Base-by-base conservation (phyloP, 305 asterid species). In the Fraxinus xanthoxyloides region DNA sequence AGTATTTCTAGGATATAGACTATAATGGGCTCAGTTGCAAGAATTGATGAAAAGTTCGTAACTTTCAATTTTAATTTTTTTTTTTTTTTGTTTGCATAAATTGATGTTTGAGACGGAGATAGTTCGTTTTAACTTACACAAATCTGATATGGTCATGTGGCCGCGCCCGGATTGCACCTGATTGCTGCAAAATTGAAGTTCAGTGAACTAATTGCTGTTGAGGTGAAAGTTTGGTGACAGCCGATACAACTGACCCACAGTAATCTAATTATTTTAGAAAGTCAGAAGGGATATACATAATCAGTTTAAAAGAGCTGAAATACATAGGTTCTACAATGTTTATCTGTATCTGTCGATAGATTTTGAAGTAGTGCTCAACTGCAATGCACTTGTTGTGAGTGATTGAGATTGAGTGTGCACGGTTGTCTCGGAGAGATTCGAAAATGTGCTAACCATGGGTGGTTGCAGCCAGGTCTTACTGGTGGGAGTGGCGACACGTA, bases 381-480 rank as follows among this genome's bases (percentile, higher is more conserved):
- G 7, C 13, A 63, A 3, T 63, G 17, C 28, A 24, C 34, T 24
- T 23, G n/a, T 24, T 63, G 72, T 63, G 34, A 24, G 72, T 10
- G 31, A 23, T 26, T 63, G 34, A 63, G 32, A 61, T 61, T 21
- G 31, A 19, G 7, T 3, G 72, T 23, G n/a, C 17, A 5, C 24
- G n/a, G 34, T 24, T 26, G 34, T 63, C 7, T 56, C 32, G 12
- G 80, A 72, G 65, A 30, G 72, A 75, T 31, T 65, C 75, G 73
- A 28, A 28, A 28, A 4, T 83, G 32, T 77, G 77, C 40, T 65
- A 77, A 88, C 74, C 8, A 78, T 79, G 77, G 36, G 21, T 81
- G 79, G 80, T 83, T 90, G 88, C 98, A 95, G 98, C 99, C 99
- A 82, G 99, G 99, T 84, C 82, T 96, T 72, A 94, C 98, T 17